Conservation (phyloP, 2,329 filamentous ascomycete species). For the Fusarium austroafricanum region DNA sequence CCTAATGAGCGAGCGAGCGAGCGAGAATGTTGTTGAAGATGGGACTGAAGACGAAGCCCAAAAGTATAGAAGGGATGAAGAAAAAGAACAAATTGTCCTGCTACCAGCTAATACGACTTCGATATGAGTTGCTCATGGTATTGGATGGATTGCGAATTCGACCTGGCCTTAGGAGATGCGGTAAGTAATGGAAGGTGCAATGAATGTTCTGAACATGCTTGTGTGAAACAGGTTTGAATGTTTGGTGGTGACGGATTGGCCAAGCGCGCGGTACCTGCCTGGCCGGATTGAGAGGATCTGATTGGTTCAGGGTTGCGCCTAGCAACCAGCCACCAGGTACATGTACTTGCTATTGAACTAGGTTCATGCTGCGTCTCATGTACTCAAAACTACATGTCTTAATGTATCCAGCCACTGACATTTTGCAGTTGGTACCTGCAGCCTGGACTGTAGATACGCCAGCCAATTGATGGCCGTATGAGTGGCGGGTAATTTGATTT, state of each 20-base stretch:
- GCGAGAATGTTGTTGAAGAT: constrained; percentile 18
- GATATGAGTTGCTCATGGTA: constrained; percentile 42
- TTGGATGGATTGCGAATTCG: constrained; percentile 21
- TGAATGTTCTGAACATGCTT: constrained; percentile 24
- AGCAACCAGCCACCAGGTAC: constrained; percentile 41
- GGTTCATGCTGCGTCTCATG: not conserved
- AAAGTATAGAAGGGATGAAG: constrained; percentile 22
- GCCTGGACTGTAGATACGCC: not conserved
- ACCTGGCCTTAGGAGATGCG: constrained; percentile 31
- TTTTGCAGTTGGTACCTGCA: constrained; percentile 12
- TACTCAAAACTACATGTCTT: constrained; percentile 12
- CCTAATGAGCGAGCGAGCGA: constrained; percentile 28
- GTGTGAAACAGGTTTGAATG: constrained; percentile 35
- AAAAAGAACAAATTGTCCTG: constrained; percentile 33
- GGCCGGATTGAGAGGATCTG: not conserved
- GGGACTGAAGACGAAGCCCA: constrained; percentile 16
- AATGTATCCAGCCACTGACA: constrained; percentile 22
- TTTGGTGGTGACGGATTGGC: constrained; percentile 39
- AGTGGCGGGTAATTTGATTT: not conserved
- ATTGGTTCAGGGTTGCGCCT: constrained; percentile 34
- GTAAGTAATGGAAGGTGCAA: constrained; percentile 18
- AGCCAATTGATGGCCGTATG: not conserved
- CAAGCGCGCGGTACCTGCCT: constrained; percentile 43
- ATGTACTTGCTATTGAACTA: constrained; percentile 9
- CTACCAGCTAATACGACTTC: constrained; percentile 42